Percentiles rank a stretch among this genome's conserved stretches.
Conservation (phyloP, 192 early-diverging fungal species). For the Pilaira anomala region DNA sequence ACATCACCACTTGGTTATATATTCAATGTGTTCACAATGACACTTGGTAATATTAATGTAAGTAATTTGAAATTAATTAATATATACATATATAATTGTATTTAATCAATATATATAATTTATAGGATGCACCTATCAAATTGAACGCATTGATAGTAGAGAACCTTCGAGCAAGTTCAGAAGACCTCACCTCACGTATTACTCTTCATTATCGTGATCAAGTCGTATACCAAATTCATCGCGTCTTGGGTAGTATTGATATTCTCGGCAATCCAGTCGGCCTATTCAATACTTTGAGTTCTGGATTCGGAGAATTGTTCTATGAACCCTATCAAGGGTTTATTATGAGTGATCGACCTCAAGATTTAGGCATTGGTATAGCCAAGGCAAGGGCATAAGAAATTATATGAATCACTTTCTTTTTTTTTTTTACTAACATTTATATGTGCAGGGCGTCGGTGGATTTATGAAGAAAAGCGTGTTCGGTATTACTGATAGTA, state of each 20-base stretch:
- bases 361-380: constrained; percentile 82
- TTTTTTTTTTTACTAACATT: background rate
- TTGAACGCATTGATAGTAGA: constrained; percentile 76
- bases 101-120: background rate
- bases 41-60: constrained; percentile 81
- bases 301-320: constrained; percentile 85
- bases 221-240: constrained; percentile 68
- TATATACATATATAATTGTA: background rate
- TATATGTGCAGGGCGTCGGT: constrained; percentile 58
- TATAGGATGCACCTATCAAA: constrained; percentile 68
- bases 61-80: background rate
- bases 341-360: constrained; percentile 78
- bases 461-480: constrained; percentile 80
- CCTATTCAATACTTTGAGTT: constrained; percentile 81
- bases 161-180: constrained; percentile 67
- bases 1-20: constrained; percentile 46
- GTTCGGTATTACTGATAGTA: constrained; percentile 82
- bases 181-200: constrained; percentile 65
- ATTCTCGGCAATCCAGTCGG: constrained; percentile 84
- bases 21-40: constrained; percentile 78
- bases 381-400: constrained; percentile 63
- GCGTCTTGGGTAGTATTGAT: constrained; percentile 78
- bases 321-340: constrained; percentile 91
- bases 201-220: constrained; percentile 75
- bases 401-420: too few relatives aligned